Evolutionary conservation across 225 moss, liverwort and hornwort genomes (phyloP).

Genomic region (Anthoceros angustus): DNA sequence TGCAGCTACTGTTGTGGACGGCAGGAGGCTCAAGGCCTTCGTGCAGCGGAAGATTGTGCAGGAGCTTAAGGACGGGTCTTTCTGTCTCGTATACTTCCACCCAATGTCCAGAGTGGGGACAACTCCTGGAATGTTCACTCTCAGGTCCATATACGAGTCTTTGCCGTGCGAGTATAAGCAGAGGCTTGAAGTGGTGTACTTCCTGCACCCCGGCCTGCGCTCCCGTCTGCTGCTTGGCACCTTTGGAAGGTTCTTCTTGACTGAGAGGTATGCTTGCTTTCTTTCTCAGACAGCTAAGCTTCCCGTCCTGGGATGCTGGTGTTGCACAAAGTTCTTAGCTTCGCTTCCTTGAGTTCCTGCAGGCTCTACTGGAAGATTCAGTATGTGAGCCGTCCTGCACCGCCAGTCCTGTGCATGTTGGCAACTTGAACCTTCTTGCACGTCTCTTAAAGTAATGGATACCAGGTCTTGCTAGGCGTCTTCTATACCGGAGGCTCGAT

Average conservation of each 20-base stretch:
- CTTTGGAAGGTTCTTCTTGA: conserved; percentile 54
- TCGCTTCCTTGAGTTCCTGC: conserved; percentile 5
- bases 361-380: conserved; percentile 68
- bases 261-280: conserved; percentile 43
- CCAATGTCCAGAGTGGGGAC: conserved; percentile 48
- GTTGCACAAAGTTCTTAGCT: background rate
- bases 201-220: conserved; percentile 68
- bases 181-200: conserved; percentile 47
- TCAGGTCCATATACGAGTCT: conserved; percentile 60
- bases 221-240: conserved; percentile 63
- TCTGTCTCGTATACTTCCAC: conserved; percentile 67
- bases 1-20: conserved; percentile 58
- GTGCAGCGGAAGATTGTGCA: conserved; percentile 39
- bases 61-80: conserved; percentile 36
- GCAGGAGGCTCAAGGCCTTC: conserved; percentile 43
- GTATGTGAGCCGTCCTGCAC: conserved; percentile 26
- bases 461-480: too few relatives aligned
- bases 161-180: conserved; percentile 47
- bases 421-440: too few relatives aligned
- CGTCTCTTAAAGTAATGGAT: too few relatives aligned
- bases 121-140: conserved; percentile 60
- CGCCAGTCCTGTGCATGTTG: too few relatives aligned
- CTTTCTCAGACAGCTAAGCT: background rate
- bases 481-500: too few relatives aligned
- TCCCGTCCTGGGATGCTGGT: background rate